A percentile compares a stretch with the other conserved stretches of the same genome.
Evolutionary conservation across 768 basidiomycete species (phyloP).

Genomic region (Russula sp.): DNA sequence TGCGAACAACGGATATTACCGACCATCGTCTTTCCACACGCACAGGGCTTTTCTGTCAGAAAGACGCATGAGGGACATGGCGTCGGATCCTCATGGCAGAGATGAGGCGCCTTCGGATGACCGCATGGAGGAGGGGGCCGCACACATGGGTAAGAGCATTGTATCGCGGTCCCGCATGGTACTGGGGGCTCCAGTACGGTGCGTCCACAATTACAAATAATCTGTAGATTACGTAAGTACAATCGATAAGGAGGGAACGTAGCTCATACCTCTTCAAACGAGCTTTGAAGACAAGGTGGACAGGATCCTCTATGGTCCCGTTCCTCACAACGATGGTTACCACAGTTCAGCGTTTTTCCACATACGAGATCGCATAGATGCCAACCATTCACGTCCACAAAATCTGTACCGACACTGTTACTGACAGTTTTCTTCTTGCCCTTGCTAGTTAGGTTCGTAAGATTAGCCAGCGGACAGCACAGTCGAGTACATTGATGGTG

Average conservation of each 20-base stretch:
- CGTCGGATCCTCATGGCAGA: conserved; percentile 71
- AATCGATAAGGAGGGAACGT: conserved; percentile 1
- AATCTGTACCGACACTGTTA: conserved; percentile 38
- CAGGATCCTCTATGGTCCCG: conserved; percentile 83
- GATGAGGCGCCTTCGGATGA: conserved; percentile 72
- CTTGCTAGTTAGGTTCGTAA: conserved; percentile 51
- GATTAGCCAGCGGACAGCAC: conserved; percentile 85
- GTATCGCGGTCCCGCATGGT: conserved; percentile 76
- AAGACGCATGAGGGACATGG: conserved; percentile 86
- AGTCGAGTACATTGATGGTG: conserved; percentile 79
- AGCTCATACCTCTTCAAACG: conserved; percentile 79
- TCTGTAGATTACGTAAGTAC: conserved; percentile 38
- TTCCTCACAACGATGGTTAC: conserved; percentile 74
- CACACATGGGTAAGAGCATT: conserved; percentile 78
- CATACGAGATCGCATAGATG: conserved; percentile 87
- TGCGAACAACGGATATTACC: conserved; percentile 82
- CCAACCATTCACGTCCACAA: conserved; percentile 61
- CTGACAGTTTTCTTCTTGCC: conserved; percentile 52
- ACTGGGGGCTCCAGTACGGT: conserved; percentile 88
- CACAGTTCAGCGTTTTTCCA: conserved; percentile 67
- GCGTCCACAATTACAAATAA: conserved; percentile 80
- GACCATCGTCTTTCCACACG: conserved; percentile 83
- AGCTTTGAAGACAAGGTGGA: conserved; percentile 78
- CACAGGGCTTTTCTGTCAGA: conserved; percentile 75
- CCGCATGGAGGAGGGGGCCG: conserved; percentile 73